These are phyloP conservation scores for Fragaria iinumae DNA, from an alignment of 306 rosid genomes.

Conservation along the genomic window DNA sequence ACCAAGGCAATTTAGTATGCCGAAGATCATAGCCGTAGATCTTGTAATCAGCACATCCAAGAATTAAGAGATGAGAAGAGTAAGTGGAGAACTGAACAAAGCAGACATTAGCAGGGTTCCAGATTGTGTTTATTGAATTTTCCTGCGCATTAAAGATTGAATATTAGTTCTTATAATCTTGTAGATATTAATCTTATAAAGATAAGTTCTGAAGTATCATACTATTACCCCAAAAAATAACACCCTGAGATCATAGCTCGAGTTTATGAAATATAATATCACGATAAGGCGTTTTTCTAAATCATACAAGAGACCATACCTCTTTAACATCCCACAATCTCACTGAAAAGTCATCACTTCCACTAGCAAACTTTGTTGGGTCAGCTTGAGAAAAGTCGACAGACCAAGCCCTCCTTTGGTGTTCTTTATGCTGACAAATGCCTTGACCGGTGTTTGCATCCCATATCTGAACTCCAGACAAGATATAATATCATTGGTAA, in stretches of 20 bases:
- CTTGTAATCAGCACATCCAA: slow-evolving; percentile 71
- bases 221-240: neutral
- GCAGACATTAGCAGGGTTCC: slow-evolving; percentile 65
- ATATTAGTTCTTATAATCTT: neutral
- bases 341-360: slow-evolving; percentile 76
- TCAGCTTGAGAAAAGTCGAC: slow-evolving; percentile 64
- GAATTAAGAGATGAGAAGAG: slow-evolving; percentile 58
- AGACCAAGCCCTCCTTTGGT: slow-evolving; percentile 73
- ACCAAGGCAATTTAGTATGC: slow-evolving; percentile 66
- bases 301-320: slow-evolving; percentile 30
- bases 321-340: slow-evolving; percentile 67
- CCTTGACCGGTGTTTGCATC: slow-evolving; percentile 65
- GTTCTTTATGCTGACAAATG: slow-evolving; percentile 51
- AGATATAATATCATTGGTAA: slow-evolving; percentile 2
- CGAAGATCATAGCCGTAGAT: slow-evolving; percentile 81
- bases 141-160: slow-evolving; percentile 38
- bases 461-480: slow-evolving; percentile 58
- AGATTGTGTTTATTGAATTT: slow-evolving; percentile 52
- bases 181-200: neutral
- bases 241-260: neutral
- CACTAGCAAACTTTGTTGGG: slow-evolving; percentile 73
- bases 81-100: slow-evolving; percentile 71
- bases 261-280: neutral
- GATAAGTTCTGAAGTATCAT: neutral
- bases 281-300: neutral